A percentile compares a stretch with the other conserved stretches of the same genome.
Conservation (phyloP, 768 basidiomycete species). For the Sistotremastrum niveocremeum region DNA sequence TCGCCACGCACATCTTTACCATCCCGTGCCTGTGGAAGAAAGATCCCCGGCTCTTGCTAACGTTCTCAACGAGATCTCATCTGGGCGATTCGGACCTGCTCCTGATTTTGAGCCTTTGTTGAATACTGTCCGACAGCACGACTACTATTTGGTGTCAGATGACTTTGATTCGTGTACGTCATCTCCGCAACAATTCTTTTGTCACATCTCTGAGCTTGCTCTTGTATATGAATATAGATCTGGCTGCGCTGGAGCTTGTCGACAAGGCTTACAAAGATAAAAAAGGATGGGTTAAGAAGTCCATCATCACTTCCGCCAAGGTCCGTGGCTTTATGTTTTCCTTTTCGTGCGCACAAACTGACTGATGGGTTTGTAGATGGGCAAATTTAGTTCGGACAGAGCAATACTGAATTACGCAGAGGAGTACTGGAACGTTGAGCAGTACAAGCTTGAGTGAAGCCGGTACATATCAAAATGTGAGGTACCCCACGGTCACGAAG, state of each 20-base stretch:
- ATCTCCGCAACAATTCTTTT: not conserved
- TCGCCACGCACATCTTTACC: slow-evolving; percentile 76
- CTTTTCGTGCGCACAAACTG: not conserved
- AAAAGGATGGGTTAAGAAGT: slow-evolving; percentile 86
- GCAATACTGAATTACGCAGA: slow-evolving; percentile 90
- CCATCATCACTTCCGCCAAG: slow-evolving; percentile 71
- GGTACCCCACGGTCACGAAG: not conserved
- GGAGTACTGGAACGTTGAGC: slow-evolving; percentile 69
- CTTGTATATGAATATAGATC: slow-evolving; percentile 30
- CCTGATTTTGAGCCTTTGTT: slow-evolving; percentile 80
- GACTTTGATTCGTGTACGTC: slow-evolving; percentile 85
- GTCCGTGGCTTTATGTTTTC: slow-evolving; percentile 16
- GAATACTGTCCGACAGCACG: slow-evolving; percentile 63
- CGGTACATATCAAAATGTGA: not conserved
- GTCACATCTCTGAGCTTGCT: not conserved
- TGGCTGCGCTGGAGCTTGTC: slow-evolving; percentile 73
- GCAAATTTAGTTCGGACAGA: slow-evolving; percentile 91
- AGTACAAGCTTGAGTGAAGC: not conserved
- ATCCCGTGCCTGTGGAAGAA: slow-evolving; percentile 65
- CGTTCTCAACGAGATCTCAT: slow-evolving; percentile 64
- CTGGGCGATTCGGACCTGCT: slow-evolving; percentile 70
- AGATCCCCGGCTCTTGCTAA: slow-evolving; percentile 72
- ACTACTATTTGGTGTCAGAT: slow-evolving; percentile 75
- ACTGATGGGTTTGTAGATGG: slow-evolving; percentile 45
- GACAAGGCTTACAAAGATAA: slow-evolving; percentile 79